Base-by-base conservation (phyloP, 495 filamentous ascomycete genomes). In the Penicillium coffeae region DNA sequence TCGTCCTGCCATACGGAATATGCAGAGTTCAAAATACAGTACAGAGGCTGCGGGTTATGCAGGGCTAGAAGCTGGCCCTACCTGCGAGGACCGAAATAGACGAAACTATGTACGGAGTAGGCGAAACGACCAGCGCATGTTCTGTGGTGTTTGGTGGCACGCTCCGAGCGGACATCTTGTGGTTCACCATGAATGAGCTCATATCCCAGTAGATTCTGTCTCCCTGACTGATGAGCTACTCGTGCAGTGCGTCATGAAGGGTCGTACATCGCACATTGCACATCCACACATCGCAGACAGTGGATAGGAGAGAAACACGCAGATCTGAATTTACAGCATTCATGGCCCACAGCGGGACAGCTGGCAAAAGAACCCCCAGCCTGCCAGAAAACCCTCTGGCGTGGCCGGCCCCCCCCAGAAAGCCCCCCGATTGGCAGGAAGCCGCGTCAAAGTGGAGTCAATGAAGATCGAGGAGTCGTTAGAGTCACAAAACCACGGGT, bases 301-400 rank as follows among this genome's bases (percentile, higher is more conserved):
- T n/a, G n/a, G n/a, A n/a, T n/a, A n/a, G n/a, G n/a, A 30, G 25
- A 42, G 6, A 39, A 40, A 33, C 3, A 21, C 38, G 46, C 36
- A 32, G 42, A 54, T 46, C 51, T 45, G 41, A 25, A 54, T 43
- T 54, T 39, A 35, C 14, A 19, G 45, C 45, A 39, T 13, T 30
- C 35, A 45, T 8, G 34, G 19, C 45, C 38, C 20, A 38, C 38
- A 18, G 19, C 34, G 12, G 41, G 22, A 21, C 34, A 32, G 40
- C 35, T 36, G 38, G 38, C 32, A 48, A 43, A 16, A 13, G 45
- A 13, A n/a, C n/a, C 20, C n/a, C 22, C 42, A 2, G 5, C 20
- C n/a, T 27, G 9, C 12, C 20, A 22, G 12, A 32, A 43, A 43
- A 19, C 14, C n/a, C 15, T n/a, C 22, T 43, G 33, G 41, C 33